These are phyloP conservation scores for Rhinocladiella mackenziei DNA, from an alignment of 2,329 filamentous ascomycete species.

Conservation along the genomic window DNA sequence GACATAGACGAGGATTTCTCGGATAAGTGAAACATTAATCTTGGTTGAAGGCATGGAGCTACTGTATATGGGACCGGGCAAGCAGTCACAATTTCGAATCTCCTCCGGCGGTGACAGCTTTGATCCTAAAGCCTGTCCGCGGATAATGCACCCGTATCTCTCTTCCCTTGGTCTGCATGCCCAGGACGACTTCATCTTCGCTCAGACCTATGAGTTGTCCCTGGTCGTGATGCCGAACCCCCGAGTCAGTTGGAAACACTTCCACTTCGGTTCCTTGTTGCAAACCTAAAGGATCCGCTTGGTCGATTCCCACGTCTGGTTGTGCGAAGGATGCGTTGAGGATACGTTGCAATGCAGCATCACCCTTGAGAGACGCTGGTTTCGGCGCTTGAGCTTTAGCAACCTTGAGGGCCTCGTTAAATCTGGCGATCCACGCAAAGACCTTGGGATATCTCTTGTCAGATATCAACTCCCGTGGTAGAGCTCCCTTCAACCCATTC, in stretches of 20 bases:
- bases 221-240: slow-evolving; percentile 54
- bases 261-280: slow-evolving; percentile 52
- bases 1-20: not conserved
- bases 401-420: slow-evolving; percentile 47
- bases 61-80: not conserved
- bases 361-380: slow-evolving; percentile 48
- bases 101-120: slow-evolving; percentile 10
- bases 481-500: slow-evolving; percentile 50
- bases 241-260: slow-evolving; percentile 61
- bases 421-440: slow-evolving; percentile 63
- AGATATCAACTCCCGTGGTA: slow-evolving; percentile 53
- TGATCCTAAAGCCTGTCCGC: slow-evolving; percentile 41
- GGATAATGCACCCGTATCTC: slow-evolving; percentile 59
- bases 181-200: slow-evolving; percentile 56
- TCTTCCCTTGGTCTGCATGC: slow-evolving; percentile 43
- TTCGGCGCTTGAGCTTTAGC: slow-evolving; percentile 42
- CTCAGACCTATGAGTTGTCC: slow-evolving; percentile 55
- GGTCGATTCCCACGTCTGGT: slow-evolving; percentile 43
- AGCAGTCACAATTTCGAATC: slow-evolving; percentile 18
- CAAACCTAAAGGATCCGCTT: slow-evolving; percentile 52
- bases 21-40: slow-evolving; percentile 4
- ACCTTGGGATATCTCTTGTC: slow-evolving; percentile 54
- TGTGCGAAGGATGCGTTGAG: slow-evolving; percentile 47
- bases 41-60: too few relatives aligned
- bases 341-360: slow-evolving; percentile 51